Evolutionary conservation across 108 stramenopile genomes (phyloP).

Genomic region (Cyclotella sp.): DNA sequence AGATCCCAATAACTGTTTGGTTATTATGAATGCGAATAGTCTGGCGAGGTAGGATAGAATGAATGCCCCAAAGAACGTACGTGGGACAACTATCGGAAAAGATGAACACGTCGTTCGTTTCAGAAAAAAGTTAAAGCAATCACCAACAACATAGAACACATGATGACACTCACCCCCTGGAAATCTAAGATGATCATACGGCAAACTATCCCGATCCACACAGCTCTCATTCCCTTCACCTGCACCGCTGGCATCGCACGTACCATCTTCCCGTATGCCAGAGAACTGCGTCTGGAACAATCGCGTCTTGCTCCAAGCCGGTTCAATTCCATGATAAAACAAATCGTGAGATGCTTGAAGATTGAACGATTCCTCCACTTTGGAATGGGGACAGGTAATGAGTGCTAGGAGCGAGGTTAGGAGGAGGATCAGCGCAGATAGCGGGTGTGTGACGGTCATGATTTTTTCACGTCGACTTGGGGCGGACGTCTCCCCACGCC

Average conservation of each 20-base stretch:
- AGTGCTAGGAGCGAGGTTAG: conserved; percentile 55
- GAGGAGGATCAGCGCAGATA: conserved; percentile 20
- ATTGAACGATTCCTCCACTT: conserved; percentile 99
- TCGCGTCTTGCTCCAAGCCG: conserved; percentile 30
- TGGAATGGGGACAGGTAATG: conserved; percentile 87
- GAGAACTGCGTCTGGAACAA: conserved; percentile 6
- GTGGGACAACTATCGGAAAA: conserved; percentile 75
- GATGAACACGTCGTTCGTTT: not conserved
- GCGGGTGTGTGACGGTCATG: not conserved
- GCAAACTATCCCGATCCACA: conserved; percentile 9
- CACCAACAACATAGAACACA: not conserved
- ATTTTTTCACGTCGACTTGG: not conserved
- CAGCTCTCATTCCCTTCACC: not conserved
- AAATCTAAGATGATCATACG: conserved; percentile 81
- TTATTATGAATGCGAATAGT: conserved; percentile 44
- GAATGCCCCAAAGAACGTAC: conserved; percentile 79
- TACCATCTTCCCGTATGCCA: not conserved
- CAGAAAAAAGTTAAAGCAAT: not conserved
- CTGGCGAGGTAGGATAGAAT: conserved; percentile 59
- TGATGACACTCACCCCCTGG: conserved; percentile 41
- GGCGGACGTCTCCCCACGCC: too few species aligned
- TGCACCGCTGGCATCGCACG: conserved; percentile 9
- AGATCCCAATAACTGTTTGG: conserved; percentile 45
- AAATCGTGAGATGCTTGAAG: conserved; percentile 96
- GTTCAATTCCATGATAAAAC: conserved; percentile 73